A percentile compares a stretch with the other conserved stretches of the same genome.
Evolutionary conservation across 1,139 yeast genomes (phyloP).

Genomic region (Yueomyces sp.): DNA sequence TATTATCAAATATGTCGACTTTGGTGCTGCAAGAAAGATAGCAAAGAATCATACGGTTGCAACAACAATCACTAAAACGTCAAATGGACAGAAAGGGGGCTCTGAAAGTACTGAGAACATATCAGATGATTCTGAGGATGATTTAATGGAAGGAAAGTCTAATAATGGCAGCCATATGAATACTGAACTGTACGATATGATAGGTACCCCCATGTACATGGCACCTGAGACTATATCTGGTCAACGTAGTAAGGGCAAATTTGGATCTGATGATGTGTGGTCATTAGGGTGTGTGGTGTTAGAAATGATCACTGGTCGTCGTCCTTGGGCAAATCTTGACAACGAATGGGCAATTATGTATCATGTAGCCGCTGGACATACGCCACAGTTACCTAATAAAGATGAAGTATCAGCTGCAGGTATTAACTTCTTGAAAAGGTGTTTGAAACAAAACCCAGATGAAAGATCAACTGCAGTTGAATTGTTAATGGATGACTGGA

Average conservation of each 20-base stretch:
- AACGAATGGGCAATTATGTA: conserved; percentile 99
- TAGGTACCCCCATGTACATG: conserved; percentile 99
- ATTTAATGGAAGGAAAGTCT: conserved; percentile 6
- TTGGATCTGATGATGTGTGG: conserved; percentile 67
- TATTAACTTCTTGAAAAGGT: conserved; percentile 52
- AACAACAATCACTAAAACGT: neutral
- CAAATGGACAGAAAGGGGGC: neutral
- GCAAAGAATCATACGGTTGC: conserved; percentile 35
- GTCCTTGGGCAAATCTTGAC: conserved; percentile 87
- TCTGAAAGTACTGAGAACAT: neutral
- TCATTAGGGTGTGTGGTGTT: conserved; percentile 71
- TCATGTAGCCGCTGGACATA: conserved; percentile 91
- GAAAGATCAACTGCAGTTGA: conserved; percentile 78
- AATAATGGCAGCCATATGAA: conserved; percentile 1
- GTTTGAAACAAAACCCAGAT: conserved; percentile 74
- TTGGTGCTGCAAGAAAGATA: conserved; percentile 94
- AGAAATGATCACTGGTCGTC: conserved; percentile 73
- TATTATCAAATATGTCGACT: conserved; percentile 87
- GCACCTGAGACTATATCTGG: conserved; percentile 95
- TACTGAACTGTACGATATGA: conserved; percentile 32
- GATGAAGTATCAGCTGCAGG: conserved; percentile 75
- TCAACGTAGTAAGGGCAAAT: conserved; percentile 48
- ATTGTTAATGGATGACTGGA: conserved; percentile 84
- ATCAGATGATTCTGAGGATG: conserved; percentile 6
- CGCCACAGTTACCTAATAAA: conserved; percentile 70